phyloP scores from a whole-genome alignment of 1,284 basidiomycete genomes.

The Butyriboletus appendiculatus region DNA sequence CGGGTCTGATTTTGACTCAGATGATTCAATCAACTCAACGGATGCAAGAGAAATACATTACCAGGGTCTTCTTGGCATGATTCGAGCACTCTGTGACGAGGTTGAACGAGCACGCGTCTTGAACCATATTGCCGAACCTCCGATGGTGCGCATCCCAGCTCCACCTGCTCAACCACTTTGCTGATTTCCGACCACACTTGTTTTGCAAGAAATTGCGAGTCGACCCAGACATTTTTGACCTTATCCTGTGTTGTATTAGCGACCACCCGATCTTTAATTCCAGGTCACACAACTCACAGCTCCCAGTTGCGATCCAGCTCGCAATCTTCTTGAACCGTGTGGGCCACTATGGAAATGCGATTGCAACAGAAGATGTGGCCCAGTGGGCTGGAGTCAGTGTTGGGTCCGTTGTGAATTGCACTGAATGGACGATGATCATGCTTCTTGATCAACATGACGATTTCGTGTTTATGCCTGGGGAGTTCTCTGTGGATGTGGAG shows the following conservation, averaged over 20 bases:
- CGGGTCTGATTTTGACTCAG: no score
- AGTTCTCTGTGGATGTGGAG: not conserved
- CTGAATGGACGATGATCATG: constrained; percentile 1
- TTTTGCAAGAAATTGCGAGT: not conserved
- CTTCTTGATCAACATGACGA: constrained; percentile 1
- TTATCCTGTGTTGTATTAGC: not conserved
- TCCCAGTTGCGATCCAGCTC: constrained; percentile 32
- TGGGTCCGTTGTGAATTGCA: constrained; percentile 30
- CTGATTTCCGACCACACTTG: not conserved
- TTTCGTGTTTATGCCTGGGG: not conserved
- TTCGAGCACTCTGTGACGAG: not conserved
- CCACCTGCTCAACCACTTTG: not conserved
- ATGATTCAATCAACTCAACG: not conserved
- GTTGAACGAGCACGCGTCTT: not conserved
- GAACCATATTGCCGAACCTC: not conserved
- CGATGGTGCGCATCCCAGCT: not conserved
- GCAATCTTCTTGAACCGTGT: constrained; percentile 6
- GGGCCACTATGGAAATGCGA: constrained; percentile 12
- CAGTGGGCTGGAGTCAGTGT: constrained; percentile 36
- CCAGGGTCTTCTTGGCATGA: not conserved
- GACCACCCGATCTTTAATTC: constrained; percentile 1
- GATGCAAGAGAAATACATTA: not conserved
- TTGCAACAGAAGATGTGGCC: constrained; percentile 30
- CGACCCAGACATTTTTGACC: not conserved
- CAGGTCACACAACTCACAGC: constrained; percentile 16